A percentile compares a stretch with the other conserved stretches of the same genome.
These are phyloP conservation scores for Hevea brasiliensis DNA, from an alignment of 345 rosid genomes.

Conservation along the genomic window DNA sequence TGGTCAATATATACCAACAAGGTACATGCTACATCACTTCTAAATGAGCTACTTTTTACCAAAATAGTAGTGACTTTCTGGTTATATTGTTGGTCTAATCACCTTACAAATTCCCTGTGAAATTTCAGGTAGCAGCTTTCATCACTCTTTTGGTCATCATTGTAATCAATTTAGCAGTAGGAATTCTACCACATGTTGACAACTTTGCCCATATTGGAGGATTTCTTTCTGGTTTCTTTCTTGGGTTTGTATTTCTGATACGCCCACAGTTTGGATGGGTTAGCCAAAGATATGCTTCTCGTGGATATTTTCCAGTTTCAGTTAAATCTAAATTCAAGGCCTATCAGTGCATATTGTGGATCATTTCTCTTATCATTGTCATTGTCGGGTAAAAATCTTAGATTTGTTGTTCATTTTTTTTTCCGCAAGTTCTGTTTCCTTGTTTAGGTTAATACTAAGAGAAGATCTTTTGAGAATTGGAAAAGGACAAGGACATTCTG, in stretches of 20 bases:
- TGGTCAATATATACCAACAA: constrained; percentile 90
- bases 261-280: constrained; percentile 92
- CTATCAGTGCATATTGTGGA: constrained; percentile 74
- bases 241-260: constrained; percentile 80
- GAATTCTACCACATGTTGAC: constrained; percentile 92
- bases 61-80: neutral
- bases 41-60: neutral
- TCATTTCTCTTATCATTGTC: constrained; percentile 62
- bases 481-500: neutral
- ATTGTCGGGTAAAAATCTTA: constrained; percentile 60
- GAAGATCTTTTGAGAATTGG: neutral
- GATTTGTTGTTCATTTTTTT: neutral
- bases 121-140: constrained; percentile 57
- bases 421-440: neutral
- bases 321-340: constrained; percentile 58
- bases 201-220: constrained; percentile 99
- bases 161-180: constrained; percentile 76
- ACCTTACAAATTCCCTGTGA: neutral
- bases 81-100: neutral
- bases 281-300: constrained; percentile 48
- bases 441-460: neutral
- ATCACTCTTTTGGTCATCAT: constrained; percentile 74
- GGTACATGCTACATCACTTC: constrained; percentile 37
- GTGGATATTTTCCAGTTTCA: constrained; percentile 25
- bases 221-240: constrained; percentile 76